Base-by-base conservation (phyloP, 2,329 filamentous ascomycete species). In the Colletotrichum scovillei region DNA sequence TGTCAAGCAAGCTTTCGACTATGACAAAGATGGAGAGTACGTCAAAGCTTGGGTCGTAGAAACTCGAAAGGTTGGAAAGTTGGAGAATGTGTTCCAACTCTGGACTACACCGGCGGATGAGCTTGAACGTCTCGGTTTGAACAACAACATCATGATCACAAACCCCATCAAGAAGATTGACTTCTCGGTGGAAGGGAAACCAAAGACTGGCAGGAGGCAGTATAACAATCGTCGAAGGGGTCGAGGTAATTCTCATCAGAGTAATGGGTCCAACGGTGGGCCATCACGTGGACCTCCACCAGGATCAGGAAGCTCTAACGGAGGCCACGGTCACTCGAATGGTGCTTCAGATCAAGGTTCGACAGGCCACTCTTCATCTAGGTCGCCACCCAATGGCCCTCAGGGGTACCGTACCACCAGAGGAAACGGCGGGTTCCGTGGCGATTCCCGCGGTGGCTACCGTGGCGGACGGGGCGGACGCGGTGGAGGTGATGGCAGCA, bases 1-100 rank as follows among this genome's bases (percentile, higher is more conserved):
- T 0, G 90, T 96, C 62, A 95, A 95, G 80, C 94, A 96, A 80
- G 92, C 91, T 0, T 89, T 93, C 56, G 93, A 95, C 75, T 95
- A 96, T 78, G 94, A 96, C 79, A 87, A 87, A 2, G 83, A 90
- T 0, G 94, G 92, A 2, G 84, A 87, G 7, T 96, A 94, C 76
- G 90, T 95, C 9, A 89, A 89, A n/a, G 85, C 88, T 2, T 96
- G 94, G 94, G 86, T 95, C 0, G 88, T 90, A 0, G 94, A 96
- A 79, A 79, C 95, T 30, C 84, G 87, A 2, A 80, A 84, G 0
- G 81, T 95, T 0, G 82, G 86, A 49, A 85, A 83, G 52, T 78
- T 88, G 2, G 85, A 88, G 74, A 85, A 93, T 55, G 82, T 94
- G 1, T 95, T 94, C 77, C 94, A 95, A 78, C 86, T 90, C 0